These are phyloP conservation scores for Candida montana DNA, from an alignment of 805 yeast genomes.

Conservation along the genomic window DNA sequence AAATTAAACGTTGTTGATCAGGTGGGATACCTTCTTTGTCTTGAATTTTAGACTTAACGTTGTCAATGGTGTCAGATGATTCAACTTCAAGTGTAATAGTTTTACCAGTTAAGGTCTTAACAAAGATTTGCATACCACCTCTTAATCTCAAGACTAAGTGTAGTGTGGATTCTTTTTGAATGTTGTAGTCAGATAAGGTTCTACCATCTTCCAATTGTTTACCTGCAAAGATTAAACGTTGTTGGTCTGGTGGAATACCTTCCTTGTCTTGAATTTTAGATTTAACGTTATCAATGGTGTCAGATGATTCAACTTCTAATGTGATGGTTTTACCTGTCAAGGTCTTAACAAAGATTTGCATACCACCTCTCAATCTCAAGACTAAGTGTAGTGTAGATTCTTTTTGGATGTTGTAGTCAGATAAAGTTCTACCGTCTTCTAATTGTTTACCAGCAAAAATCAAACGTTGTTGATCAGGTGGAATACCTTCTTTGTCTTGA, in stretches of 20 bases:
- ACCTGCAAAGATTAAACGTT: conserved; percentile 91
- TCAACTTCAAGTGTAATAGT: conserved; percentile 97
- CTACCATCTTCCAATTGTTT: conserved; percentile 94
- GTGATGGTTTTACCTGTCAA: conserved; percentile 97
- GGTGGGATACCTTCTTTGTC: too few species aligned
- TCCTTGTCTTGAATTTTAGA: conserved; percentile 96
- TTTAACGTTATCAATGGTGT: conserved; percentile 90
- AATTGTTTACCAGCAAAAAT: conserved; percentile 95
- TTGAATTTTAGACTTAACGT: too few species aligned
- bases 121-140: conserved; percentile 92
- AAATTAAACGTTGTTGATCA: conserved; percentile 96
- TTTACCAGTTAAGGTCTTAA: conserved; percentile 96
- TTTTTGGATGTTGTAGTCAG: conserved; percentile 94
- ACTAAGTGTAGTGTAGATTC: conserved; percentile 86
- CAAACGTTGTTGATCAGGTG: conserved; percentile 94
- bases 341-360: conserved; percentile 96
- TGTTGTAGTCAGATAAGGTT: conserved; percentile 89
- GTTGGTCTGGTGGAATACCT: conserved; percentile 99
- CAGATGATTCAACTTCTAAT: conserved; percentile 90
- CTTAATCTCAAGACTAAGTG: conserved; percentile 82
- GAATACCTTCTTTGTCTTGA: too few species aligned
- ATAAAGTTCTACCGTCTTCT: conserved; percentile 91
- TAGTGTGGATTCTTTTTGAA: conserved; percentile 85
- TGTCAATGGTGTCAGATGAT: conserved; percentile 94
- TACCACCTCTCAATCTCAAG: conserved; percentile 81